These are phyloP conservation scores for Betula pendula DNA, from an alignment of 306 rosid genomes.

Conservation along the genomic window DNA sequence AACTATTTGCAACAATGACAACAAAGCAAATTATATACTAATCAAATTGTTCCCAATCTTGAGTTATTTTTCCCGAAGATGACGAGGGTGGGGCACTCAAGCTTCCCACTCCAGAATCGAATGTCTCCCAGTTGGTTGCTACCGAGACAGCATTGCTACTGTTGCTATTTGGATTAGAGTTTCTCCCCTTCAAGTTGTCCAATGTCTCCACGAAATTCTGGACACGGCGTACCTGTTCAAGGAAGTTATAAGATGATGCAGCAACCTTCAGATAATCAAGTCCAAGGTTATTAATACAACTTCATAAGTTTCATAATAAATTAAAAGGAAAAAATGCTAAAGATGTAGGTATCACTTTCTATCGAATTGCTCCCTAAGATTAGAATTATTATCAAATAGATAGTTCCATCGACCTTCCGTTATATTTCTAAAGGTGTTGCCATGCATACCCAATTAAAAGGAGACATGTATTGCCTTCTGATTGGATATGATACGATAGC, in stretches of 20 bases:
- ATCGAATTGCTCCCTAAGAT: no score
- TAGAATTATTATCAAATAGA: no score
- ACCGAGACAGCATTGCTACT: conserved; percentile 34
- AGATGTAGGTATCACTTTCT: no score
- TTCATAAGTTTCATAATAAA: conserved; percentile 5
- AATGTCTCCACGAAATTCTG: conserved; percentile 68
- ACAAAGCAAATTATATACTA: conserved; percentile 9
- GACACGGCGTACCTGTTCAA: conserved; percentile 69
- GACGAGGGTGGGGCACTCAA: conserved; percentile 38
- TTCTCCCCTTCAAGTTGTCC: conserved; percentile 61
- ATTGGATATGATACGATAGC: no score
- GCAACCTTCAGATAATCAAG: conserved; percentile 11
- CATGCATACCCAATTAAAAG: no score
- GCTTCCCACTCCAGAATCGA: conserved; percentile 46
- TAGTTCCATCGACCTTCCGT: no score
- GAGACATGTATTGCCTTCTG: no score
- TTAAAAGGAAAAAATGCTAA: neutral
- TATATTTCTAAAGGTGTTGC: no score
- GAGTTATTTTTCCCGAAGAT: conserved; percentile 37
- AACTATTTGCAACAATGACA: neutral
- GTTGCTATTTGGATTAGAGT: conserved; percentile 48
- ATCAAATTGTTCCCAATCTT: conserved; percentile 44
- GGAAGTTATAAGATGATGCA: conserved; percentile 15
- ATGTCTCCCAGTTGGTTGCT: conserved; percentile 45
- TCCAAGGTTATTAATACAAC: neutral